These are phyloP conservation scores for Strobilomyces echinocephalus DNA, from an alignment of 768 basidiomycete genomes.

Conservation along the genomic window DNA sequence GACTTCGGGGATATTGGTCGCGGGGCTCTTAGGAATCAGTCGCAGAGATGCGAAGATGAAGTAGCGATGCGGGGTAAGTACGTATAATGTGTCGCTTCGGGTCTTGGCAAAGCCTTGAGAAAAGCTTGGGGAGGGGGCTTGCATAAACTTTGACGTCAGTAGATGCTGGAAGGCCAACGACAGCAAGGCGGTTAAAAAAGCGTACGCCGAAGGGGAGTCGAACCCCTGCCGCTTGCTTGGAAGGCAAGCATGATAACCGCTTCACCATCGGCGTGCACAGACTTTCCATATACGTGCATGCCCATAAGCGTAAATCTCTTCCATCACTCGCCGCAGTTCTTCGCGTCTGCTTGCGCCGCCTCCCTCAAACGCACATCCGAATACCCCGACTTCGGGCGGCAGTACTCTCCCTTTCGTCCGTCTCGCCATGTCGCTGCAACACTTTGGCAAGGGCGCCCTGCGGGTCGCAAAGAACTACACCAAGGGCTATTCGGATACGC, in stretches of 20 bases:
- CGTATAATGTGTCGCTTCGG: too few species aligned
- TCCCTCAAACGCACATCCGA: conserved; percentile 6
- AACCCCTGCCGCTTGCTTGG: conserved; percentile 76
- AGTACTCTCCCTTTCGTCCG: background rate
- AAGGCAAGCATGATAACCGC: conserved; percentile 93
- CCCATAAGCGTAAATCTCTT: background rate
- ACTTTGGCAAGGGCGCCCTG: conserved; percentile 80
- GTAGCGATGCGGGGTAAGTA: too few species aligned
- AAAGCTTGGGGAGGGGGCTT: too few species aligned
- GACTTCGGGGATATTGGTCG: too few species aligned
- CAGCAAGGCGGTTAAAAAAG: background rate
- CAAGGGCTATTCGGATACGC: conserved; percentile 91
- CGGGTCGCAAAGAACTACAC: conserved; percentile 94
- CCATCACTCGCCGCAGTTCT: background rate
- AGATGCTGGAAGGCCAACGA: too few species aligned
- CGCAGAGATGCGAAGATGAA: too few species aligned
- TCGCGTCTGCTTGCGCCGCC: conserved; percentile 21
- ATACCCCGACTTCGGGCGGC: conserved; percentile 6
- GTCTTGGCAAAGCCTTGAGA: too few species aligned
- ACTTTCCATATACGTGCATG: background rate
- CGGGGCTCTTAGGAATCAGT: too few species aligned
- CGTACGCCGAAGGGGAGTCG: conserved; percentile 62
- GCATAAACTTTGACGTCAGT: too few species aligned
- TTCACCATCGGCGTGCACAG: conserved; percentile 64
- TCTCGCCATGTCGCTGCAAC: conserved; percentile 52